These are phyloP conservation scores for Heliamphora exappendiculata DNA, from an alignment of 148 eudicot genomes.

Conservation along the genomic window DNA sequence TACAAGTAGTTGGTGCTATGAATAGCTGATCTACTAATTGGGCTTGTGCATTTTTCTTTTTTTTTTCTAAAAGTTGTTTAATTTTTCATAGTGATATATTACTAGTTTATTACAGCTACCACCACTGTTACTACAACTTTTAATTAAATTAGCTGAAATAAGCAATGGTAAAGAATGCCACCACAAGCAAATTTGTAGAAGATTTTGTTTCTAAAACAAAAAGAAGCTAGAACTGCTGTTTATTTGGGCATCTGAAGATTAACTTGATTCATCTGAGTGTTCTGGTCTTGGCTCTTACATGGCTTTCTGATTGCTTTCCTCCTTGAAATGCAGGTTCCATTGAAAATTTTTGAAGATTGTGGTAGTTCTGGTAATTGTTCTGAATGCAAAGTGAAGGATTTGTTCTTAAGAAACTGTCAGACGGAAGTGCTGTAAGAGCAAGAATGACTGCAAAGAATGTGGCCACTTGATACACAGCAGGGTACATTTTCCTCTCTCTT, in stretches of 20 bases:
- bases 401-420: conserved; percentile 64
- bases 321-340: conserved; percentile 39
- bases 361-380: conserved; percentile 88
- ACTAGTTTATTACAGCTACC: neutral
- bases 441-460: conserved; percentile 55
- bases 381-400: conserved; percentile 94
- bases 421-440: conserved; percentile 65
- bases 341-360: conserved; percentile 68
- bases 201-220: neutral
- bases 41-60: neutral
- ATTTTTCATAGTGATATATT: neutral
- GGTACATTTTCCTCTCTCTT: conserved; percentile 31
- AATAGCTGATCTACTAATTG: neutral
- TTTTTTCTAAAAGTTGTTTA: neutral
- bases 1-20: neutral
- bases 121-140: neutral
- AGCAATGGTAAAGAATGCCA: neutral
- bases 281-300: neutral
- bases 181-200: neutral
- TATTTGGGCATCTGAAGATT: neutral
- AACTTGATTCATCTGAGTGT: neutral
- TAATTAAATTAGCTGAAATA: no score
- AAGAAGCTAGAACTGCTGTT: neutral
- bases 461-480: conserved; percentile 94
- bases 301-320: neutral